Base-by-base conservation (phyloP, 1,284 basidiomycete species). In the Rhodotorula sp. region DNA sequence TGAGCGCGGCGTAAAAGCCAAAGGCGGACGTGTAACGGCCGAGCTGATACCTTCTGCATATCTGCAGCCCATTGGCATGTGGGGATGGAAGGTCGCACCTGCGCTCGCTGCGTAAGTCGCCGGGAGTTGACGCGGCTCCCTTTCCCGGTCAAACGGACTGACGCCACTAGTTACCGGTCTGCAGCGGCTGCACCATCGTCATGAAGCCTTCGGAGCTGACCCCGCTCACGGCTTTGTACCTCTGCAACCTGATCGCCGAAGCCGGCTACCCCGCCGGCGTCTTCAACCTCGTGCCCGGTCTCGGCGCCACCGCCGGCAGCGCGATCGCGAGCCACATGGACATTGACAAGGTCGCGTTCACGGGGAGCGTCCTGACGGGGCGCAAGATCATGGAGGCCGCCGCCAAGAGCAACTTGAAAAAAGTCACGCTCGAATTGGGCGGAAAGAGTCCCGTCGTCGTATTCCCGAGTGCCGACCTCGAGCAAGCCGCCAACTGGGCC, bases 381-480 rank as follows among this genome's bases (percentile, higher is more conserved):
- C 71, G 79, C 19, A 77, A 77, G 56, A 82, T 83, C 69, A 80
- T 80, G 61, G 66, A 69, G 26, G 78, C 77, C n/a, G 79, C 80
- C 26, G 81, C 81, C 14, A 70, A 79, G 50, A 68, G 62, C 15
- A 80, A 82, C 67, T 74, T 82, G 69, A 81, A 81, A 69, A 80
- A 81, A 70, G 78, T 82, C 23, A 78, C 77, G 5, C 77, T 81
- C 60, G 81, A 82, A 69, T 74, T 82, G 5, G 81, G 81, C 28
- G 81, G 81, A 47, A 82, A 82, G 76, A 78, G 77, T 16, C 80
- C 81, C 43, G 79, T 77, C 62, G 64, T 81, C 55, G 69, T 79
- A 34, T 78, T 78, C 64, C 66, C 69, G 5, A 69, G 68, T 3
- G 77, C 78, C 5, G 73, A 79, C 61, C 68, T 79, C 45, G 72